Evolutionary conservation across 345 rosid genomes (phyloP).

Genomic region (Balakata baccata): DNA sequence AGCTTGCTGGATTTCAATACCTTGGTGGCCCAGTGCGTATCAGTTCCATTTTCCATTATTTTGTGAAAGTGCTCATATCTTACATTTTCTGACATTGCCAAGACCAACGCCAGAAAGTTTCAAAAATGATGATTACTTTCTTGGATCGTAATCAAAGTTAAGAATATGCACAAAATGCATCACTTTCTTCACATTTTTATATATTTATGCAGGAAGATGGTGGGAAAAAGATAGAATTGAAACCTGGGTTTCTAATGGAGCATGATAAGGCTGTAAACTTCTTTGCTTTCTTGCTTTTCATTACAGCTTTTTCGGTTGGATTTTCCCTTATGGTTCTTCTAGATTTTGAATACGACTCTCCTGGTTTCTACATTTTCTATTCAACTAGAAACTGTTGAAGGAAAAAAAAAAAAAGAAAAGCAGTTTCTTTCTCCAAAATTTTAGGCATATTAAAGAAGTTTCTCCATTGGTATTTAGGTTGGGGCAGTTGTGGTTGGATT

Average conservation of each 20-base stretch:
- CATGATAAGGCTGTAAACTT: conserved; percentile 28
- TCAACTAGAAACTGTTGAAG: too few species aligned
- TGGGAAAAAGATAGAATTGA: conserved; percentile 30
- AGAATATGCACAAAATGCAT: conserved; percentile 1
- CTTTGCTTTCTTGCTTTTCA: not conserved
- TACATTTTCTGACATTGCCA: not conserved
- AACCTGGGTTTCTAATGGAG: conserved; percentile 38
- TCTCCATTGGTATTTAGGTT: conserved; percentile 20
- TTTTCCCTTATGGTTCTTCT: too few species aligned
- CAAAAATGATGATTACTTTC: not conserved
- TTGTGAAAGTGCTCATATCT: not conserved
- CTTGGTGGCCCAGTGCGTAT: conserved; percentile 93
- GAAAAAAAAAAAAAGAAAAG: not conserved
- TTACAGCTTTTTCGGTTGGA: too few species aligned
- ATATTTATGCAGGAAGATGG: conserved; percentile 25
- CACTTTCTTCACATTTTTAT: not conserved
- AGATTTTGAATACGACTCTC: too few species aligned
- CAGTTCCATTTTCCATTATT: too few species aligned
- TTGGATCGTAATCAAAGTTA: not conserved
- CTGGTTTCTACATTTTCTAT: too few species aligned
- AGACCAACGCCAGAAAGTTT: not conserved
- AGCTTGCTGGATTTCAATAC: conserved; percentile 89
- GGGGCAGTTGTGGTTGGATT: conserved; percentile 39
- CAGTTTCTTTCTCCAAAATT: not conserved
- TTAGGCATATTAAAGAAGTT: conserved; percentile 4